Base-by-base conservation (phyloP, 2,329 filamentous ascomycete species). In the Falciphora oryzae region DNA sequence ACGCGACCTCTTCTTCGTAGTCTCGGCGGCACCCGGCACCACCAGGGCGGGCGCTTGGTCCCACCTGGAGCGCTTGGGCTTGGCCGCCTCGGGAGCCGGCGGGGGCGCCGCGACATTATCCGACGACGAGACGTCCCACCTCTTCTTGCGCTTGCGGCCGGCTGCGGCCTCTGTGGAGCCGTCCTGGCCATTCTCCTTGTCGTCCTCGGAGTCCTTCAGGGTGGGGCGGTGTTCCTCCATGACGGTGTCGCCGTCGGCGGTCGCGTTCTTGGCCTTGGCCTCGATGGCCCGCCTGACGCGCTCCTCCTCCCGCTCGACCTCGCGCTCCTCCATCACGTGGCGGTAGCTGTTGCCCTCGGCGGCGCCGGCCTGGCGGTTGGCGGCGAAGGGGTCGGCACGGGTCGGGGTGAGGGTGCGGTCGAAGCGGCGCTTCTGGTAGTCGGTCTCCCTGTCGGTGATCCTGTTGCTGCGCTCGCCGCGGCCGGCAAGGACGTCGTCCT, bases 371-470 rank as follows among this genome's bases (percentile, higher is more conserved):
- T 91, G 85, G 67, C 86, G 81, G 73, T 93, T 91, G 68, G 89
- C 86, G 31, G 91, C 90, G 73, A 96, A 96, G 0, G 92, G 89
- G 74, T 97, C 93, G 67, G 89, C 91, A 72, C 92, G 88, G 11
- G 91, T 93, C 5, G 93, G 93, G 28, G 92, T 95, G 68, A 98
- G 82, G 63, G 86, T 88, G 67, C 95, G 92, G 75, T 97, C 89
- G 76, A 96, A 96, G 66, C 93, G 88, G 69, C 93, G 91, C 79
- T 96, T 97, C 79, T 99, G 96, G 75, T 99, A 99, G 74, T 98
- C 94, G 68, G 93, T 96, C 81, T 98, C 94, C 72, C 95, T 90
- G 74, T 96, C 94, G 67, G 89, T 83, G 73, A 99, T 98, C 71
- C 94, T 89, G 65, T 90, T 93, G 75, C 92, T 91, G 78, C 94